Percentiles rank a stretch among this genome's conserved stretches.
phyloP scores from a whole-genome alignment of 2,329 filamentous ascomycete genomes.

The Dactylellina drechsleri region DNA sequence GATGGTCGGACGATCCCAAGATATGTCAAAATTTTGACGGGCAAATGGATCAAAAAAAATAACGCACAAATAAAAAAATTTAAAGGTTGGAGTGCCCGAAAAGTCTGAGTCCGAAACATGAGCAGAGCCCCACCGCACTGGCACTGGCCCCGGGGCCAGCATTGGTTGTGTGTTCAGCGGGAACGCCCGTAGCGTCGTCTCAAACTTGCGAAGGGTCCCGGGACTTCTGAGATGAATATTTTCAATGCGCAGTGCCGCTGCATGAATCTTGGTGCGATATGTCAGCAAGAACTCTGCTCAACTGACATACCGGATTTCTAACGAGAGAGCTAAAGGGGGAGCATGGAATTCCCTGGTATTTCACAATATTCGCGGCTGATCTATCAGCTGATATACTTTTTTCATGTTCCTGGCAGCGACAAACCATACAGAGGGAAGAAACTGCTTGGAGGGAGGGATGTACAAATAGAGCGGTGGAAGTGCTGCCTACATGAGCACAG shows the following conservation, averaged over 20 bases:
- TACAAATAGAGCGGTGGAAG: not conserved
- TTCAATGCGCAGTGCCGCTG: slow-evolving; percentile 32
- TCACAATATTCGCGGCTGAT: slow-evolving; percentile 37
- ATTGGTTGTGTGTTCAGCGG: slow-evolving; percentile 29
- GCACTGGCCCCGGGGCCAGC: slow-evolving; percentile 3
- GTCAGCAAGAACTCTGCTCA: slow-evolving; percentile 1
- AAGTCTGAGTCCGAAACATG: slow-evolving; percentile 32
- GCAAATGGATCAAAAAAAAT: slow-evolving; percentile 34
- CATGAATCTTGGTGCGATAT: slow-evolving; percentile 32
- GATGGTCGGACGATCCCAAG: not conserved
- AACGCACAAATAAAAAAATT: slow-evolving; percentile 21
- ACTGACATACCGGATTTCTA: not conserved
- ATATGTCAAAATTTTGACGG: slow-evolving; percentile 28
- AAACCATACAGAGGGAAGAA: not conserved
- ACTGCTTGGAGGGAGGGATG: not conserved
- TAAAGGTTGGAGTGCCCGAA: slow-evolving; percentile 32
- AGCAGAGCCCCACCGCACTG: slow-evolving; percentile 32
- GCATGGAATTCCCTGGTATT: slow-evolving; percentile 28
- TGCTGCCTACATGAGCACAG: not conserved
- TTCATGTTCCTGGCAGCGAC: slow-evolving; percentile 6
- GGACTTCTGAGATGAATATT: not conserved
- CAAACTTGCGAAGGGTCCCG: not conserved
- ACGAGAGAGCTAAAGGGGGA: slow-evolving; percentile 10
- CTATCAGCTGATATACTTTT: slow-evolving; percentile 34
- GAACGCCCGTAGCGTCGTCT: slow-evolving; percentile 41